A percentile compares a stretch with the other conserved stretches of the same genome.
Evolutionary conservation across 208 protist species (phyloP).

Genomic region (Trypanosoma rangeli): DNA sequence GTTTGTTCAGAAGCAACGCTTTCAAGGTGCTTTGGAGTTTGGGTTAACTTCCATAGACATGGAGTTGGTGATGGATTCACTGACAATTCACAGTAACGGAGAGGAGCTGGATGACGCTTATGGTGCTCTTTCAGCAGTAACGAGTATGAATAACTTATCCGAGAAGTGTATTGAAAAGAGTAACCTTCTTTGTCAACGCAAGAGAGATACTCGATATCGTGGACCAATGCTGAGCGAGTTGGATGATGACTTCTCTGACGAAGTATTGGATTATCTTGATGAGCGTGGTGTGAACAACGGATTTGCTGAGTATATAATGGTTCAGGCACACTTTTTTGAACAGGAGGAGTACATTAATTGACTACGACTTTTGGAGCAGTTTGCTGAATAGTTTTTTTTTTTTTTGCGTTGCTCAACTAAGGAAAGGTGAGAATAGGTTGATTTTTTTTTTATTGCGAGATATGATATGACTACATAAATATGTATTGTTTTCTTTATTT

Average conservation of each 20-base stretch:
- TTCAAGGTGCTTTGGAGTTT: conserved; percentile 69
- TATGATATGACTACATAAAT: no score
- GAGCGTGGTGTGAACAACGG: conserved; percentile 85
- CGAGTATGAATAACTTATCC: neutral
- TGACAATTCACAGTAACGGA: conserved; percentile 63
- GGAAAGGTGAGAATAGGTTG: neutral
- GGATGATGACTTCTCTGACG: conserved; percentile 86
- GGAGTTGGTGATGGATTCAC: conserved; percentile 85
- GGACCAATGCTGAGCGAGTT: conserved; percentile 86
- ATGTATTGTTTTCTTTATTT: neutral
- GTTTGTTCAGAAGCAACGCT: conserved; percentile 68
- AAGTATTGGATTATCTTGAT: conserved; percentile 86
- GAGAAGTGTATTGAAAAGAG: conserved; percentile 5
- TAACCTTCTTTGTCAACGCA: conserved; percentile 30
- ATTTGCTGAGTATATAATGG: conserved; percentile 88
- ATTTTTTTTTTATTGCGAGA: no score
- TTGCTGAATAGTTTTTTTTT: conserved; percentile 51
- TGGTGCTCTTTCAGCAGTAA: conserved; percentile 11
- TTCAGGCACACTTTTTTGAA: conserved; percentile 78
- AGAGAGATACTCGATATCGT: conserved; percentile 45
- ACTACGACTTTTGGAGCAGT: conserved; percentile 62
- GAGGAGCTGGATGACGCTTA: conserved; percentile 54
- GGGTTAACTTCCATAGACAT: conserved; percentile 86
- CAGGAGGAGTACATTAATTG: conserved; percentile 86
- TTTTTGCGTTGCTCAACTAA: conserved; percentile 9